These are phyloP conservation scores for Capsicum chinense DNA, from an alignment of 257 asterid species.

Conservation along the genomic window DNA sequence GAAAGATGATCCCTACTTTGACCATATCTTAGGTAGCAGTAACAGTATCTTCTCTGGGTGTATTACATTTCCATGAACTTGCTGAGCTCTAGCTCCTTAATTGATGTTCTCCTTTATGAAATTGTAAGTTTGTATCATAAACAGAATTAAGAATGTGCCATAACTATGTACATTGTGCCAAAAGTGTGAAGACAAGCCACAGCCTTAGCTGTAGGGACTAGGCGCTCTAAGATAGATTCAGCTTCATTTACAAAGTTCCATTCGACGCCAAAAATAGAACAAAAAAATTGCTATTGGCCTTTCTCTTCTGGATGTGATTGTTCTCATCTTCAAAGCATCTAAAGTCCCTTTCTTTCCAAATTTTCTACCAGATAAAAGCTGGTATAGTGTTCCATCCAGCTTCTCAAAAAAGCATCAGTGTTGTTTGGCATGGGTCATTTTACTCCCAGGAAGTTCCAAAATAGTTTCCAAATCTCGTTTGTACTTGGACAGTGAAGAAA, in stretches of 20 bases:
- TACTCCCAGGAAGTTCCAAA: background rate
- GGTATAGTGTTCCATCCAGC: background rate
- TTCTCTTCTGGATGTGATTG: background rate
- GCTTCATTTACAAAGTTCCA: background rate
- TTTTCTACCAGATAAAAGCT: background rate
- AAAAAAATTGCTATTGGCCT: background rate
- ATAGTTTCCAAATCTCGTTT: background rate
- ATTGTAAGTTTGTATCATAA: background rate
- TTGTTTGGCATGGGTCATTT: background rate
- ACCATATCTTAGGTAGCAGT: background rate
- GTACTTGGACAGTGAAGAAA: background rate
- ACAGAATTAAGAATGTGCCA: background rate
- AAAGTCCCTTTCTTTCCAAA: background rate
- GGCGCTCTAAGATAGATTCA: background rate
- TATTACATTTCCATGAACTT: conserved; percentile 5
- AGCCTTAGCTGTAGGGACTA: background rate
- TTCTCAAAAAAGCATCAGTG: background rate
- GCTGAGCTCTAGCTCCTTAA: background rate
- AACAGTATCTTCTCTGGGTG: background rate
- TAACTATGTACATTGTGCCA: background rate
- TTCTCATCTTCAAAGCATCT: background rate
- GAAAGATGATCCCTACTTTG: background rate
- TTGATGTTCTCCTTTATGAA: background rate
- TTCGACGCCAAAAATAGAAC: background rate
- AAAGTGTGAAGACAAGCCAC: background rate